These are phyloP conservation scores for Nepenthes alata DNA, from an alignment of 179 eudicot species.

Conservation along the genomic window DNA sequence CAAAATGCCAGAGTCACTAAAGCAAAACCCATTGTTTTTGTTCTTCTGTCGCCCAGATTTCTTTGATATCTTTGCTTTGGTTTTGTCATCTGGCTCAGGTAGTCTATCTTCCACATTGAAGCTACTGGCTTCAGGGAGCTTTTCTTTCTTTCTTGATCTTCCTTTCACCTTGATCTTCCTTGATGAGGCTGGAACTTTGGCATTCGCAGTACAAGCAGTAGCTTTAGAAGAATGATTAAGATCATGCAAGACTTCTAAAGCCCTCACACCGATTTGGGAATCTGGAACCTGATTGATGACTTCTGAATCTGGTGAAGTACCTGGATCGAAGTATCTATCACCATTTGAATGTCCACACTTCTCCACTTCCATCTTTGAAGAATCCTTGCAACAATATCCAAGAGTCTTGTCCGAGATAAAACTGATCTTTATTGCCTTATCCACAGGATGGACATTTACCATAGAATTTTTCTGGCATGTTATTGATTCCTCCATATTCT, in stretches of 20 bases:
- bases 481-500: constrained; percentile 5
- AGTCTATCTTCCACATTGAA: constrained; percentile 20
- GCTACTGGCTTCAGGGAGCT: constrained; percentile 11
- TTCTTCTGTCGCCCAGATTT: constrained; percentile 2
- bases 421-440: neutral
- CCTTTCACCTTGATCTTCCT: constrained; percentile 28
- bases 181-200: constrained; percentile 15
- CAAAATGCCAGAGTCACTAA: neutral
- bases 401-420: constrained; percentile 13
- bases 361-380: constrained; percentile 19
- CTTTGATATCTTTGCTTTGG: constrained; percentile 9
- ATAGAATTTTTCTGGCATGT: neutral
- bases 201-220: constrained; percentile 20
- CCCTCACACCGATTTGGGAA: constrained; percentile 26
- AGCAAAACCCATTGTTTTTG: neutral
- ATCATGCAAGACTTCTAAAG: constrained; percentile 22
- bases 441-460: neutral
- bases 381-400: constrained; percentile 10
- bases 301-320: constrained; percentile 94
- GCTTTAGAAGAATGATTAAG: constrained; percentile 21
- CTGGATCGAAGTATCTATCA: constrained; percentile 41
- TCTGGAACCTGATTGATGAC: constrained; percentile 56
- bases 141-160: constrained; percentile 22
- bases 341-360: constrained; percentile 19
- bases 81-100: constrained; percentile 17